Conservation (phyloP, 2,329 filamentous ascomycete species). For the Tolypocladium cylindrosporum region DNA sequence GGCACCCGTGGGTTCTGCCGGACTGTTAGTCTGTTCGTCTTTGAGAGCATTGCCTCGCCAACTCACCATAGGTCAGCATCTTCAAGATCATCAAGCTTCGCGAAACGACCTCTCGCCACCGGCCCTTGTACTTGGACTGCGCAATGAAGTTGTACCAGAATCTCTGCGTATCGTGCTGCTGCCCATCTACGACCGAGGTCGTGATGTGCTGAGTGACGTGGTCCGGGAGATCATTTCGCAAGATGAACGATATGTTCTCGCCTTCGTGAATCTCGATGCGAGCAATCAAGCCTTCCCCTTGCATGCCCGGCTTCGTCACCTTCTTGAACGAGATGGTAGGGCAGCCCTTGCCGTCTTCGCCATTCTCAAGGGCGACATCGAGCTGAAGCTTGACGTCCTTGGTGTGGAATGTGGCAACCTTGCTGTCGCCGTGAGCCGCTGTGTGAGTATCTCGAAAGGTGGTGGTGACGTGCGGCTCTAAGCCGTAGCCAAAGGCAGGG, state of each 20-base stretch:
- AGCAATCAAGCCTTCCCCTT: constrained; percentile 54
- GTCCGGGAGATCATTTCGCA: constrained; percentile 50
- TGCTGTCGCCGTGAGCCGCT: constrained; percentile 34
- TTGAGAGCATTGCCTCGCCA: not conserved
- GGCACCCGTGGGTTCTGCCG: constrained; percentile 59
- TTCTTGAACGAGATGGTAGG: constrained; percentile 48
- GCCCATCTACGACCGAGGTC: constrained; percentile 43
- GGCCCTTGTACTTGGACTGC: constrained; percentile 59
- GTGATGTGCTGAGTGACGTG: constrained; percentile 51
- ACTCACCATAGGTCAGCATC: constrained; percentile 53
- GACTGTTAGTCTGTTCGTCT: not conserved
- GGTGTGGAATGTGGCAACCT: constrained; percentile 54
- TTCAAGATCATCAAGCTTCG: constrained; percentile 67
- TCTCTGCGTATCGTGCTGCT: constrained; percentile 59
- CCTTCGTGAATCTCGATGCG: constrained; percentile 52
- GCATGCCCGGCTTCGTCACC: constrained; percentile 37
- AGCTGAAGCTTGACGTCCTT: constrained; percentile 51
- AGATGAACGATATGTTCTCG: constrained; percentile 58
- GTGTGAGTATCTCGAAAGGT: constrained; percentile 35
- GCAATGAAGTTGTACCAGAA: constrained; percentile 69
- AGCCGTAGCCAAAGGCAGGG: constrained; percentile 62
- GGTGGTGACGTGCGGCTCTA: constrained; percentile 49
- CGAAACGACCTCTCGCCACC: constrained; percentile 62
- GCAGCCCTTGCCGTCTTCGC: constrained; percentile 27
- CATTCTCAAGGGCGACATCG: constrained; percentile 55